Percentiles rank a stretch among this genome's conserved stretches.
phyloP scores from a whole-genome alignment of 169 alveolate species.

The Cryptosporidium ryanae region DNA sequence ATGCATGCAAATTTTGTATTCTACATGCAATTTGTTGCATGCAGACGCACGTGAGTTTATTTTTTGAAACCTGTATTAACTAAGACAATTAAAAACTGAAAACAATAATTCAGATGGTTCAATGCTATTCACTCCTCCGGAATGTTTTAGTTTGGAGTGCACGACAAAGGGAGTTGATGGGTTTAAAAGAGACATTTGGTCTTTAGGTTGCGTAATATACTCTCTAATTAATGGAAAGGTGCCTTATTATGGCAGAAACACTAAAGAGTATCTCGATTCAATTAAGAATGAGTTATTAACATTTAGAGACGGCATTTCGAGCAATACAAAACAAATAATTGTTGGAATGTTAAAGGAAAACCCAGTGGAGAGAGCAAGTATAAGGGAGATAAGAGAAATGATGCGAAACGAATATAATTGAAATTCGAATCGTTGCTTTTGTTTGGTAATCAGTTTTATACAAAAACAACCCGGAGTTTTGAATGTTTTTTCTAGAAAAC shows the following conservation, averaged over 20 bases:
- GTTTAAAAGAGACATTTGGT: conserved; percentile 68
- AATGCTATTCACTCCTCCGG: conserved; percentile 58
- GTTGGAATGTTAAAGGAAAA: conserved; percentile 15
- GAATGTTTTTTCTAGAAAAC: too few relatives aligned
- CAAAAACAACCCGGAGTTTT: background rate
- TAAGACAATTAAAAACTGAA: background rate
- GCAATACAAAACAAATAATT: conserved; percentile 31
- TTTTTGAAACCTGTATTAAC: background rate
- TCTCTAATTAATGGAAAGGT: conserved; percentile 38
- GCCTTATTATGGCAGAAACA: conserved; percentile 48
- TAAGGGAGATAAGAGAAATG: conserved; percentile 8
- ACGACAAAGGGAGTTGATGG: conserved; percentile 51
- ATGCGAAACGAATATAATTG: background rate
- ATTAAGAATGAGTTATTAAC: background rate
- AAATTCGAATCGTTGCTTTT: too few relatives aligned
- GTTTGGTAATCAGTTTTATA: background rate
- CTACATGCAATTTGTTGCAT: background rate
- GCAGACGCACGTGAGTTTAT: background rate
- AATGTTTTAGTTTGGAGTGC: conserved; percentile 64
- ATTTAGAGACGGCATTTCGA: conserved; percentile 10
- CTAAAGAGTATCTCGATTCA: conserved; percentile 12
- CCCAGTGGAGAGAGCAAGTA: conserved; percentile 39
- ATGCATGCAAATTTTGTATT: too few relatives aligned
- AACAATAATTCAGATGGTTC: conserved; percentile 53
- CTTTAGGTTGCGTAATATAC: conserved; percentile 59